Base-by-base conservation (phyloP, 2,329 filamentous ascomycete genomes). In the Capronia americana region DNA sequence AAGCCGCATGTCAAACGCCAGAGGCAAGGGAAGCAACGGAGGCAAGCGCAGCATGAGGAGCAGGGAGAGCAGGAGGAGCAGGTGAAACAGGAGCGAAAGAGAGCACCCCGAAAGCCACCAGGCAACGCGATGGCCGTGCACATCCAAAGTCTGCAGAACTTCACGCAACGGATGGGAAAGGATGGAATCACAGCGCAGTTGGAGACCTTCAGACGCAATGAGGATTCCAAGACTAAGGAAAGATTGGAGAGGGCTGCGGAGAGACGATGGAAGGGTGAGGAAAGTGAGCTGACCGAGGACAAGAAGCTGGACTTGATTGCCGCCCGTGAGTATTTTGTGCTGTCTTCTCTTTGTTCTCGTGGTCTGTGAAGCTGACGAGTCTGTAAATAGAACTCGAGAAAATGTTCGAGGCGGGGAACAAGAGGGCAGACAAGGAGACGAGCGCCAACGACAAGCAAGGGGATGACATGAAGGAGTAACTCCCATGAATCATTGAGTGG, bases 271-370 rank as follows among this genome's bases (percentile, higher is more conserved):
- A 23, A 11, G 8, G 48, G 46, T 14, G 26, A 51, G 50, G 44
- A 20, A 23, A 34, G 34, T 6, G n/a, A 41, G 26, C 14, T 55
- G 28, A 64, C 46, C 20, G 62, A 64, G 6, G 62, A 64, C 41
- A 46, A 48, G 28, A 64, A 64, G 56, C 11, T 64, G 30, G 62
- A 64, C 17, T 34, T 48, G 26, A 64, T 64, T 23, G 44, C 56
- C 20, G 32, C 8, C 17, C 53, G 28, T 44, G 38, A 44, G 38
- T 44, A 44, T n/a, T 41, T 12, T 10, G 38, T 17, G 38, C 38
- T n/a, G 14, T 4, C 38, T 41, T 17, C 34, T 41, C 34, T 14
- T 12, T 41, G 6, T n/a, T 41, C 5, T 20, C 17, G 12, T 17
- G 17, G 4, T 41, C 12, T 44, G 38, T 4, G n/a, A 1, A 17